Conservation (phyloP, 768 basidiomycete genomes). For the Pulveroboletus sp. region DNA sequence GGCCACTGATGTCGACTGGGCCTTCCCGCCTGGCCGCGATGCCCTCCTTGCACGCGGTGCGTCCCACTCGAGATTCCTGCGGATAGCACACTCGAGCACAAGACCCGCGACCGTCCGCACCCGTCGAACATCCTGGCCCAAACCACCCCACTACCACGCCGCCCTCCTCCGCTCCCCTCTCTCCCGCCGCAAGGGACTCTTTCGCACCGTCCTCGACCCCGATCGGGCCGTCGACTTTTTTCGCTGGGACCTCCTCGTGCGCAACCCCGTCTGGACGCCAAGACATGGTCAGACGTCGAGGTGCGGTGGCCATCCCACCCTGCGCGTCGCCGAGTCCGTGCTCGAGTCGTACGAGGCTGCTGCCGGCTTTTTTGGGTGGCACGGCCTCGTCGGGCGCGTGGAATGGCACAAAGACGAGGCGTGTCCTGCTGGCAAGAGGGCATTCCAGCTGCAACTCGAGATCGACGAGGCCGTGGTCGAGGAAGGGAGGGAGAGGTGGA, state of each 20-base stretch:
- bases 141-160: slow-evolving; percentile 28
- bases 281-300: no score
- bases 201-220: slow-evolving; percentile 19
- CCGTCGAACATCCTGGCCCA: slow-evolving; percentile 17
- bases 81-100: slow-evolving; percentile 21
- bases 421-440: neutral
- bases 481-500: slow-evolving; percentile 21
- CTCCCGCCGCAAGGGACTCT: slow-evolving; percentile 24
- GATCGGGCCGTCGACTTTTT: slow-evolving; percentile 25
- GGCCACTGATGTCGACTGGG: slow-evolving; percentile 16
- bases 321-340: slow-evolving; percentile 19
- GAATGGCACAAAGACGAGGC: neutral
- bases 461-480: slow-evolving; percentile 24
- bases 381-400: slow-evolving; percentile 14
- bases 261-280: no score
- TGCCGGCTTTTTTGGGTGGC: slow-evolving; percentile 29
- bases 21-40: slow-evolving; percentile 19
- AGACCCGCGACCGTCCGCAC: neutral
- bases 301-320: neutral
- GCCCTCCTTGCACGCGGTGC: slow-evolving; percentile 25
- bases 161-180: slow-evolving; percentile 26
- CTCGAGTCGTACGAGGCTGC: slow-evolving; percentile 27
- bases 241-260: slow-evolving; percentile 18
- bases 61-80: slow-evolving; percentile 25
- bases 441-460: slow-evolving; percentile 5